These are phyloP conservation scores for Sugiyamaella castrensis DNA, from an alignment of 1,139 yeast genomes.

Conservation along the genomic window DNA sequence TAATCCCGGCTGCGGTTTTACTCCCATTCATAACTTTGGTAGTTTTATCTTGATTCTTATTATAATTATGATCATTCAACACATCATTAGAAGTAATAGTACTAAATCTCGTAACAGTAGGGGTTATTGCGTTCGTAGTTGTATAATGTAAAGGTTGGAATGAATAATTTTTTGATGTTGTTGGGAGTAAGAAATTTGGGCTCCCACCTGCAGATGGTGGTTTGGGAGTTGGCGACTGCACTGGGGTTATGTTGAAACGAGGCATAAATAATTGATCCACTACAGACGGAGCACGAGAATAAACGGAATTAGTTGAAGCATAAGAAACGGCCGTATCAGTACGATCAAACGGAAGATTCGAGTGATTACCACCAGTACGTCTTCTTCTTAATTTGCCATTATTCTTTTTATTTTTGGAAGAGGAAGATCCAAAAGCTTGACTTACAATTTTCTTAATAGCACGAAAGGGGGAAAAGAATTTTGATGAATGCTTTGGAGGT, in stretches of 20 bases:
- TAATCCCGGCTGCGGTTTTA: neutral
- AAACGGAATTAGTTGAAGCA: slow-evolving; percentile 14
- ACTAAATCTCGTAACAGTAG: slow-evolving; percentile 6
- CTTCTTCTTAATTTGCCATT: slow-evolving; percentile 2
- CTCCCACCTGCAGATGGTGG: slow-evolving; percentile 1
- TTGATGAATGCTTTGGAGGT: slow-evolving; percentile 3
- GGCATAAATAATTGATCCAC: slow-evolving; percentile 17
- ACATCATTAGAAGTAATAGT: neutral
- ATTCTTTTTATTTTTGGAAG: neutral
- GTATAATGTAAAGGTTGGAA: neutral
- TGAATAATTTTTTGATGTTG: slow-evolving; percentile 10
- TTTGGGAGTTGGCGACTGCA: slow-evolving; percentile 4
- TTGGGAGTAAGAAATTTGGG: slow-evolving; percentile 6
- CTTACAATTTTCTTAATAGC: slow-evolving; percentile 12
- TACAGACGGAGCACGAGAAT: slow-evolving; percentile 14
- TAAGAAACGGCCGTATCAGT: slow-evolving; percentile 16
- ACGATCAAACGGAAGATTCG: slow-evolving; percentile 8
- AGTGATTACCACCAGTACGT: neutral
- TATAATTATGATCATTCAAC: too few relatives aligned
- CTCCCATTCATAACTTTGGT: too few relatives aligned
- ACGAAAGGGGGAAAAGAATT: slow-evolving; percentile 7
- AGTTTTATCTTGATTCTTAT: too few relatives aligned
- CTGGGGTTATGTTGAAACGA: slow-evolving; percentile 9
- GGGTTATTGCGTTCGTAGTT: neutral
- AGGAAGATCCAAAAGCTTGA: slow-evolving; percentile 10